Conservation (phyloP, 2,329 filamentous ascomycete species). For the Tolypocladium amazonense region DNA sequence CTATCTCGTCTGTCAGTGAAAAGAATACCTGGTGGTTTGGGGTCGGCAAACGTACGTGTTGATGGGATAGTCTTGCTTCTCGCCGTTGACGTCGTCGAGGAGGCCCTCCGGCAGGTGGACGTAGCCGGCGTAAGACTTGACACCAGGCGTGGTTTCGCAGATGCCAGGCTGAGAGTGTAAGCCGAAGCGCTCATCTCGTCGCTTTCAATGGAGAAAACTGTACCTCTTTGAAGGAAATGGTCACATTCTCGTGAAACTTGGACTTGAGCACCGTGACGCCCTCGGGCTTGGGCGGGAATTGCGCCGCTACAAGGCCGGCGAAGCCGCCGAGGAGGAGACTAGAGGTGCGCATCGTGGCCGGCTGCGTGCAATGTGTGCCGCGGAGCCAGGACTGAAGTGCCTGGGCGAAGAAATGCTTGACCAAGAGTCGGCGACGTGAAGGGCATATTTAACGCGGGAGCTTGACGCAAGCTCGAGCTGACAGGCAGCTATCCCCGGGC, state of each 20-base stretch:
- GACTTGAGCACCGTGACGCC: conserved; percentile 40
- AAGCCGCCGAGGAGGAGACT: conserved; percentile 9
- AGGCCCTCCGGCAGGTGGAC: conserved; percentile 39
- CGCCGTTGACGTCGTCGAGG: conserved; percentile 30
- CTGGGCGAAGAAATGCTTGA: not conserved
- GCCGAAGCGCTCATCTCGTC: not conserved
- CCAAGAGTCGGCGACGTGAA: not conserved
- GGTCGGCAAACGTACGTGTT: conserved; percentile 28
- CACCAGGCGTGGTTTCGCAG: conserved; percentile 47
- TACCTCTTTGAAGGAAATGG: conserved; percentile 49
- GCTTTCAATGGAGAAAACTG: conserved; percentile 1
- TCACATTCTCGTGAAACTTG: conserved; percentile 48
- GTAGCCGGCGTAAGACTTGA: conserved; percentile 56
- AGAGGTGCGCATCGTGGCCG: conserved; percentile 1
- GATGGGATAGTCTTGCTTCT: conserved; percentile 28
- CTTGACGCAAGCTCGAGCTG: not conserved
- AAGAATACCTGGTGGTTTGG: not conserved
- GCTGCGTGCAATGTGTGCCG: not conserved
- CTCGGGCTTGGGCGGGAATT: conserved; percentile 19
- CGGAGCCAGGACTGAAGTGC: not conserved
- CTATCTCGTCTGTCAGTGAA: conserved; percentile 5
- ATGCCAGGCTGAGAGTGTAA: conserved; percentile 35
- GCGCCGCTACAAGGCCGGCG: conserved; percentile 12
- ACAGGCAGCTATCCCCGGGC: not conserved
- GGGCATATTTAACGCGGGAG: not conserved